These are phyloP conservation scores for Sphagnurus paluster DNA, from an alignment of 1,284 basidiomycete species.

Conservation along the genomic window DNA sequence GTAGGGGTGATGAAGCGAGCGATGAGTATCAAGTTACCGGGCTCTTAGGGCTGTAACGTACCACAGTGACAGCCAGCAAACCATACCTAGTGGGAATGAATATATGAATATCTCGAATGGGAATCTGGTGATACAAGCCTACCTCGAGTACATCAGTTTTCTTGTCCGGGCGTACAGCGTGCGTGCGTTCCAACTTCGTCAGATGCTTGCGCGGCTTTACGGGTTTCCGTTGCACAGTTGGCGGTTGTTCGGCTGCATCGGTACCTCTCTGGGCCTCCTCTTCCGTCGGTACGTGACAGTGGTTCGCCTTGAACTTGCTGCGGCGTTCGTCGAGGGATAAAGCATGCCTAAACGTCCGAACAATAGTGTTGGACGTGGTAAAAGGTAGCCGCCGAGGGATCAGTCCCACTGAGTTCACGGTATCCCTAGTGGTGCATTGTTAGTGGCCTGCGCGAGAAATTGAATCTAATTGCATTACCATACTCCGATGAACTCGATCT, in stretches of 20 bases:
- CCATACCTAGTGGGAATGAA: no score
- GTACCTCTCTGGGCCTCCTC: constrained; percentile 21
- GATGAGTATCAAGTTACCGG: background rate
- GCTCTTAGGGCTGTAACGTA: constrained; percentile 16
- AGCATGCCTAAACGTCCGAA: constrained; percentile 66
- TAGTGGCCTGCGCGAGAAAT: constrained; percentile 3
- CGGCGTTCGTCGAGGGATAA: constrained; percentile 67
- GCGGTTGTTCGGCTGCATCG: constrained; percentile 3
- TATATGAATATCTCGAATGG: no score
- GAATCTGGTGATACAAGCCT: no score
- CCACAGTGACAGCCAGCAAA: constrained; percentile 24
- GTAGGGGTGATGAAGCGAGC: background rate
- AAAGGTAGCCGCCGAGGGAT: constrained; percentile 21
- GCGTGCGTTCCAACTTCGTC: no score
- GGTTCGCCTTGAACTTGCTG: constrained; percentile 58
- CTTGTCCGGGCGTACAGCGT: no score
- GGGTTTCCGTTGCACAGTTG: no score
- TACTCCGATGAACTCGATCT: constrained; percentile 62
- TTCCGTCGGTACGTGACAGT: constrained; percentile 36
- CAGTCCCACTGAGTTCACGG: constrained; percentile 33
- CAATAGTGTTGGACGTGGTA: constrained; percentile 50
- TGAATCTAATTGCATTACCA: constrained; percentile 42
- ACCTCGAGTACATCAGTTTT: no score
- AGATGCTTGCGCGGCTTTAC: no score
- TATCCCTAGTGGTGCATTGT: constrained; percentile 32